A percentile compares a stretch with the other conserved stretches of the same genome.
Conservation (phyloP, 495 filamentous ascomycete species). For the Aspergillus baeticus region DNA sequence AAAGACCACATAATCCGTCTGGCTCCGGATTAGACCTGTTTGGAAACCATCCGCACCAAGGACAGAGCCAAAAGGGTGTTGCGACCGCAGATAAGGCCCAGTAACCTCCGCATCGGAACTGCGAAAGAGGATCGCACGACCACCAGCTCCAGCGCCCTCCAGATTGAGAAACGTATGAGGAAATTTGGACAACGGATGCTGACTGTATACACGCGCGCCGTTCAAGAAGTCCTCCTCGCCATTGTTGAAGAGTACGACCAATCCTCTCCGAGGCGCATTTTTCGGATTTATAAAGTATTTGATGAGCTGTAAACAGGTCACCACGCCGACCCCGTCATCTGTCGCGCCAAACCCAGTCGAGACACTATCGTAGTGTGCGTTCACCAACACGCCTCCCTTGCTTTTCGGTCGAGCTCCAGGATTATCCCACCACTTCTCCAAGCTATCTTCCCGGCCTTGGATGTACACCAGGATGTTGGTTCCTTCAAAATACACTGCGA, state of each 20-base stretch:
- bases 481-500: slow-evolving; percentile 77
- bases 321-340: slow-evolving; percentile 88
- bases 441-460: slow-evolving; percentile 71
- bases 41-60: slow-evolving; percentile 81
- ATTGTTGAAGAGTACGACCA: slow-evolving; percentile 90
- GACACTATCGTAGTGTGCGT: slow-evolving; percentile 95
- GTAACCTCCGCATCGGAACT: slow-evolving; percentile 87
- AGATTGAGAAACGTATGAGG: slow-evolving; percentile 88
- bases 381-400: slow-evolving; percentile 82
- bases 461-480: slow-evolving; percentile 93
- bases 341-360: slow-evolving; percentile 89
- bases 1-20: slow-evolving; percentile 90
- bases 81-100: slow-evolving; percentile 64
- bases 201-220: slow-evolving; percentile 81
- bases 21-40: slow-evolving; percentile 69
- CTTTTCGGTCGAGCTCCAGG: slow-evolving; percentile 44
- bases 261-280: slow-evolving; percentile 73
- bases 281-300: slow-evolving; percentile 77
- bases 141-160: slow-evolving; percentile 92
- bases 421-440: slow-evolving; percentile 62
- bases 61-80: slow-evolving; percentile 80
- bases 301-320: slow-evolving; percentile 83
- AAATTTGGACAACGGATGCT: slow-evolving; percentile 74
- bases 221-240: slow-evolving; percentile 94
- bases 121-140: slow-evolving; percentile 82